Percentiles rank a stretch among this genome's conserved stretches.
Evolutionary conservation across 2,329 filamentous ascomycete genomes (phyloP).

Genomic region (Aspergillus amoenus): DNA sequence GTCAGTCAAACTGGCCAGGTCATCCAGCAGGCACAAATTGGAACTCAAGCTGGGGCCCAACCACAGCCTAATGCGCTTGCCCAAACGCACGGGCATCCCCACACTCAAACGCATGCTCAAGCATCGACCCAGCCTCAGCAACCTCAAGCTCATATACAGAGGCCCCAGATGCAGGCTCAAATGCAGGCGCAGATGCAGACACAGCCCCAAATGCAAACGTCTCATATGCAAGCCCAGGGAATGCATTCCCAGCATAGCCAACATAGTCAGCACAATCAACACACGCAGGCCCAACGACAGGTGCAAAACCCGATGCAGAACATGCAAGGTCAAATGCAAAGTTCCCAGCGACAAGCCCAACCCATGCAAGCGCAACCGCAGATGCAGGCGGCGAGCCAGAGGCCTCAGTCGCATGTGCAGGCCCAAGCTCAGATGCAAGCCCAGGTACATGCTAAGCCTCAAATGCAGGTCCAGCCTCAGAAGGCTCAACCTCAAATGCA

Average conservation of each 20-base stretch:
- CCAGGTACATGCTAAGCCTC: constrained; percentile 17
- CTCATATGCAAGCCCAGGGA: constrained; percentile 1
- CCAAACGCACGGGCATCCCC: not conserved
- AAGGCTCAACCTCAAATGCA: constrained; percentile 8
- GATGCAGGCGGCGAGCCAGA: constrained; percentile 4
- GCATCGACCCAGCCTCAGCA: not conserved
- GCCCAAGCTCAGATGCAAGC: constrained; percentile 24
- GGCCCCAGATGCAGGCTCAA: not conserved
- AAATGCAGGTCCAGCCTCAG: constrained; percentile 12
- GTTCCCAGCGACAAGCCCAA: constrained; percentile 18
- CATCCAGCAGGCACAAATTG: not conserved
- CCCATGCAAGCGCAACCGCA: constrained; percentile 13
- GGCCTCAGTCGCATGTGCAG: constrained; percentile 19
- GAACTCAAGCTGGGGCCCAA: not conserved
- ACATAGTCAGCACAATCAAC: constrained; percentile 11
- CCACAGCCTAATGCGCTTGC: not conserved
- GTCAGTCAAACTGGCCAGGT: not conserved
- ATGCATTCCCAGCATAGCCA: constrained; percentile 10
- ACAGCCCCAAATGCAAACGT: not conserved
- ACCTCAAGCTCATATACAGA: not conserved
- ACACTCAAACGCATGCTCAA: not conserved
- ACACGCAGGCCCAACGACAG: constrained; percentile 5
- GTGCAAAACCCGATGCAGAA: constrained; percentile 7
- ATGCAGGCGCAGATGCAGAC: constrained; percentile 5
- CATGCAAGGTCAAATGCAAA: constrained; percentile 6